Evolutionary conservation across 2,329 filamentous ascomycete species (phyloP).

Genomic region (Didymella exigua): DNA sequence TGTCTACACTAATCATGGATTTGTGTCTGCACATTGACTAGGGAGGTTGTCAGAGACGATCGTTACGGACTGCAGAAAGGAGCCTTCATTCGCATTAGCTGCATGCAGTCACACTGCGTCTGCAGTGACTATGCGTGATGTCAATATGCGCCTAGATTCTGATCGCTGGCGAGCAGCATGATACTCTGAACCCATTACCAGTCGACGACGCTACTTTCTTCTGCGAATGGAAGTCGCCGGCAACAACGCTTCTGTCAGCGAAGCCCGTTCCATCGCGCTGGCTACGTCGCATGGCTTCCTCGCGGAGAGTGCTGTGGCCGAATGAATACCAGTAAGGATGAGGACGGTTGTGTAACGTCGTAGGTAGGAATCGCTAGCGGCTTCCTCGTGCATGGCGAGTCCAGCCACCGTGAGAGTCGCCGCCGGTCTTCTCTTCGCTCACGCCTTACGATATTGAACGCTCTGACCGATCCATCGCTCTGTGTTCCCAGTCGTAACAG

Average conservation of each 20-base stretch:
- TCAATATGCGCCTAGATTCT: background rate
- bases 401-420: slow-evolving; percentile 36
- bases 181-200: background rate
- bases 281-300: background rate
- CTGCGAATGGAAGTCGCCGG: background rate
- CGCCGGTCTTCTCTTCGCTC: slow-evolving; percentile 9
- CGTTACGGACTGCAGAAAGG: background rate
- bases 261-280: background rate
- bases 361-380: slow-evolving; percentile 43
- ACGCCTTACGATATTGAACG: background rate
- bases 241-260: background rate
- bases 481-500: slow-evolving; percentile 5
- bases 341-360: slow-evolving; percentile 40
- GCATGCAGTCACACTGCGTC: slow-evolving; percentile 7
- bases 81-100: background rate
- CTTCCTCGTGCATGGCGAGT: slow-evolving; percentile 19
- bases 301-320: slow-evolving; percentile 31
- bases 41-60: background rate
- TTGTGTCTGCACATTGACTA: background rate
- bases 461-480: slow-evolving; percentile 1
- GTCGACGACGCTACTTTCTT: no score
- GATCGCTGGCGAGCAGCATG: background rate
- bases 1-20: background rate
- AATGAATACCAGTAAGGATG: slow-evolving; percentile 30
- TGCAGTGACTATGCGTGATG: background rate